Evolutionary conservation across 139 green algal species (phyloP).

Genomic region (Chlamydomonas urium): DNA sequence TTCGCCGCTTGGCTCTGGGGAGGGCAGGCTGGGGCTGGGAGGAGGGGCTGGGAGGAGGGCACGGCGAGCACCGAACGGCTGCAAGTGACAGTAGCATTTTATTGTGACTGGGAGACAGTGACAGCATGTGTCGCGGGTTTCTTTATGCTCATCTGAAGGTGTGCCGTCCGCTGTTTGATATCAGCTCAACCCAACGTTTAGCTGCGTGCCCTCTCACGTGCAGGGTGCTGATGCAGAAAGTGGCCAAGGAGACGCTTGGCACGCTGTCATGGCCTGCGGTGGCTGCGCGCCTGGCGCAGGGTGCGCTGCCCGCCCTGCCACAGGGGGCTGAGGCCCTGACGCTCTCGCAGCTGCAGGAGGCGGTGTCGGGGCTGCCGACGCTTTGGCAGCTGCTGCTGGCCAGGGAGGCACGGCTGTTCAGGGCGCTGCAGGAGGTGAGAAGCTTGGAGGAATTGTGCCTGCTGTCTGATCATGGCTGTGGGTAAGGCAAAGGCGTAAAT

Average conservation of each 20-base stretch:
- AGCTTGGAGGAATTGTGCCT: background rate
- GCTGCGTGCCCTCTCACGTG: background rate
- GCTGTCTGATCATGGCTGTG: background rate
- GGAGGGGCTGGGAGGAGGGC: no score
- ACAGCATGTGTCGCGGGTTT: no score
- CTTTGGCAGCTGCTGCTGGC: constrained; percentile 41
- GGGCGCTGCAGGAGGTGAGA: constrained; percentile 37
- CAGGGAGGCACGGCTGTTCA: constrained; percentile 54
- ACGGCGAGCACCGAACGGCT: no score
- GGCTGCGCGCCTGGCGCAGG: constrained; percentile 8
- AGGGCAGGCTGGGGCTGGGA: no score
- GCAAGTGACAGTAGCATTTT: no score
- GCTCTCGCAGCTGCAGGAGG: constrained; percentile 4
- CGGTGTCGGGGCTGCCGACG: constrained; percentile 17
- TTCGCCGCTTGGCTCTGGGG: no score
- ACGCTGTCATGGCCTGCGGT: constrained; percentile 33
- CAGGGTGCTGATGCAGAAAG: constrained; percentile 65
- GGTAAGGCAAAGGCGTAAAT: no score
- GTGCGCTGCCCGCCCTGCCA: no score
- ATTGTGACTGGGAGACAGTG: no score
- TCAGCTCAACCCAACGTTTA: background rate
- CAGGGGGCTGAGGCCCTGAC: constrained; percentile 8
- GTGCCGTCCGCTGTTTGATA: no score
- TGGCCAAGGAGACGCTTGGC: constrained; percentile 63
- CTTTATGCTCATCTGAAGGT: no score